Conservation (phyloP, 2,329 filamentous ascomycete genomes). For the Botrytis sinoallii region DNA sequence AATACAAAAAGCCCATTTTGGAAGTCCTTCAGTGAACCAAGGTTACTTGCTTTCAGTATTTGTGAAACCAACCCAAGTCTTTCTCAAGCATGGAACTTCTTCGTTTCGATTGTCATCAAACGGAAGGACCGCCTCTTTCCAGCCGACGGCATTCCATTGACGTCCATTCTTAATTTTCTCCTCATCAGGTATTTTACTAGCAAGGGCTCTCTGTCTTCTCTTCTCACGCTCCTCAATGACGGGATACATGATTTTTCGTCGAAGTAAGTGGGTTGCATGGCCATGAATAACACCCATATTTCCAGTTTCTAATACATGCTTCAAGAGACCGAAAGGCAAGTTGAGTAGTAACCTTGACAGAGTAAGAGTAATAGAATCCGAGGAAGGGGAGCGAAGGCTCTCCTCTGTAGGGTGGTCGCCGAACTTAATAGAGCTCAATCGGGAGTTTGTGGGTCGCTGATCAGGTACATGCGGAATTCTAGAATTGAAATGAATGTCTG, state of each 20-base stretch:
- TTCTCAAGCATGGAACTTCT: slow-evolving; percentile 28
- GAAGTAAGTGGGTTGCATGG: slow-evolving; percentile 47
- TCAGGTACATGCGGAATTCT: slow-evolving; percentile 42
- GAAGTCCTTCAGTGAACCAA: slow-evolving; percentile 6
- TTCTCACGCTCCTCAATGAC: slow-evolving; percentile 57
- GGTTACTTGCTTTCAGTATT: slow-evolving; percentile 15
- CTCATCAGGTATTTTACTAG: slow-evolving; percentile 30
- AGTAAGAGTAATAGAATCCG: slow-evolving; percentile 40
- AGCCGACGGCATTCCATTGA: slow-evolving; percentile 37
- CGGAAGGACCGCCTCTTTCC: slow-evolving; percentile 35
- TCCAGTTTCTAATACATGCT: slow-evolving; percentile 61
- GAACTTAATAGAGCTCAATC: slow-evolving; percentile 65
- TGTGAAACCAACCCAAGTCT: slow-evolving; percentile 31
- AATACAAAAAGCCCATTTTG: slow-evolving; percentile 15
- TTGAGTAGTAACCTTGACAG: slow-evolving; percentile 68
- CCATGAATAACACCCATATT: slow-evolving; percentile 51
- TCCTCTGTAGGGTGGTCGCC: slow-evolving; percentile 55
- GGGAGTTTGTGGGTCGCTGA: slow-evolving; percentile 44
- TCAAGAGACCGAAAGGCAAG: slow-evolving; percentile 64
- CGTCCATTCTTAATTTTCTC: slow-evolving; percentile 31
- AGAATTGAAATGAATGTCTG: slow-evolving; percentile 47
- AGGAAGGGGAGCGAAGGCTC: slow-evolving; percentile 33
- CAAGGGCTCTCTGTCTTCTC: slow-evolving; percentile 42
- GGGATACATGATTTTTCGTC: slow-evolving; percentile 48
- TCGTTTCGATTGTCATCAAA: slow-evolving; percentile 26